A percentile compares a stretch with the other conserved stretches of the same genome.
Evolutionary conservation across 2,329 filamentous ascomycete genomes (phyloP).

Genomic region (Sporothrix globosa): DNA sequence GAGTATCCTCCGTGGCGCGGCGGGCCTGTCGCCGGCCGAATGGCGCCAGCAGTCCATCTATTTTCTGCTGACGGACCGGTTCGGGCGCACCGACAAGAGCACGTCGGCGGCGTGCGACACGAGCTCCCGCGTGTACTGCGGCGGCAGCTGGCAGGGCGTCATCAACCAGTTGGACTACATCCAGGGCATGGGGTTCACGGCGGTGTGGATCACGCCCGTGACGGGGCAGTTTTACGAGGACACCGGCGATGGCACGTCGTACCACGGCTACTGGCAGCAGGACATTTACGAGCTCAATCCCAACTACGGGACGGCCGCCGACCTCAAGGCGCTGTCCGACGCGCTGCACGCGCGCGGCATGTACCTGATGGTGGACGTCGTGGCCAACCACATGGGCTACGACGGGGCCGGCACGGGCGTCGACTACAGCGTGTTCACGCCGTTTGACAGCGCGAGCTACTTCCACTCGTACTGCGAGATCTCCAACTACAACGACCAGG

Average conservation of each 20-base stretch:
- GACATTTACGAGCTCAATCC: slow-evolving; percentile 53
- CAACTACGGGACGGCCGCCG: slow-evolving; percentile 61
- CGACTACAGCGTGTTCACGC: slow-evolving; percentile 47
- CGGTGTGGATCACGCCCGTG: slow-evolving; percentile 63
- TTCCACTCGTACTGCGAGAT: slow-evolving; percentile 64
- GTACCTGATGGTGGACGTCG: slow-evolving; percentile 54
- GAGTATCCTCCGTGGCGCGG: background rate
- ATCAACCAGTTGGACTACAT: slow-evolving; percentile 64
- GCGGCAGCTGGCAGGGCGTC: slow-evolving; percentile 63
- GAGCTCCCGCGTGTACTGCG: slow-evolving; percentile 53
- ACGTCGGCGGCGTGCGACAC: slow-evolving; percentile 50
- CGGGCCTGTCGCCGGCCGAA: slow-evolving; percentile 35
- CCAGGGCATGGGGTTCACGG: slow-evolving; percentile 62
- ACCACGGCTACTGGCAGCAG: slow-evolving; percentile 61
- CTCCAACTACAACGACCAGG: slow-evolving; percentile 55
- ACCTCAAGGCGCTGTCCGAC: slow-evolving; percentile 60
- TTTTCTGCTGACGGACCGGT: slow-evolving; percentile 61
- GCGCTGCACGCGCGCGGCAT: slow-evolving; percentile 45
- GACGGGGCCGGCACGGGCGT: slow-evolving; percentile 43
- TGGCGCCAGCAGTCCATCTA: slow-evolving; percentile 63
- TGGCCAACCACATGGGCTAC: slow-evolving; percentile 58
- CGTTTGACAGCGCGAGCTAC: slow-evolving; percentile 57
- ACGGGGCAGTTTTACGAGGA: slow-evolving; percentile 47
- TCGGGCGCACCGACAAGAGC: slow-evolving; percentile 53
- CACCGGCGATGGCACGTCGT: slow-evolving; percentile 42